Percentiles rank a stretch among this genome's conserved stretches.
These are phyloP conservation scores for Clathrus columnatus DNA, from an alignment of 768 basidiomycete species.

Conservation along the genomic window DNA sequence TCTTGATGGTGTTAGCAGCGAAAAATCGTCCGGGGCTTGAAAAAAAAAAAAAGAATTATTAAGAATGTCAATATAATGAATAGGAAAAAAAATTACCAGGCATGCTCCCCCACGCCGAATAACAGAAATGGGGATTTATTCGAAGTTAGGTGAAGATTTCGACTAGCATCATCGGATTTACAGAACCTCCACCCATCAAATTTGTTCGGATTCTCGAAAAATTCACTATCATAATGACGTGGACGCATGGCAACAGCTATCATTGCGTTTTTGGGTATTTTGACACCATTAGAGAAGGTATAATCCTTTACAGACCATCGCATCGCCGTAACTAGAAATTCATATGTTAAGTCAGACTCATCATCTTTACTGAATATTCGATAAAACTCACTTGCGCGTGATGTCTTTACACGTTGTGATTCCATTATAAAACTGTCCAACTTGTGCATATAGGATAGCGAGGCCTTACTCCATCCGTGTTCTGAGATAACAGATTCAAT, in stretches of 20 bases:
- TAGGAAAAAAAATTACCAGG: constrained; percentile 7
- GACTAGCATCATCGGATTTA: not conserved
- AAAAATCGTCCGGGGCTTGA: constrained; percentile 15
- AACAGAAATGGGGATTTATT: constrained; percentile 3
- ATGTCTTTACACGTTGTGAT: not conserved
- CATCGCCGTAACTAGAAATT: constrained; percentile 1
- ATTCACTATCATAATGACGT: constrained; percentile 1
- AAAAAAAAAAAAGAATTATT: not conserved
- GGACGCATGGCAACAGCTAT: not conserved
- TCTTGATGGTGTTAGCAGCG: constrained; percentile 8
- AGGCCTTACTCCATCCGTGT: constrained; percentile 31
- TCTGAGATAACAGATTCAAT: constrained; percentile 28
- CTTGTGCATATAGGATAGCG: constrained; percentile 32
- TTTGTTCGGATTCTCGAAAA: constrained; percentile 14
- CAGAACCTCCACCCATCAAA: constrained; percentile 11
- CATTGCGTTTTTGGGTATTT: constrained; percentile 8
- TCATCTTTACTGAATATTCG: not conserved
- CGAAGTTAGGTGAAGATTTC: not conserved
- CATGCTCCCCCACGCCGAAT: constrained; percentile 10
- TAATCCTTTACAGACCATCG: constrained; percentile 7
- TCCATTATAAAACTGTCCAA: constrained; percentile 36
- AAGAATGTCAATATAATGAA: not conserved
- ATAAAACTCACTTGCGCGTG: constrained; percentile 4
- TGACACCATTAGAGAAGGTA: constrained; percentile 11
- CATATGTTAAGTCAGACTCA: not conserved